A percentile compares a stretch with the other conserved stretches of the same genome.
Conservation (phyloP, 2,329 filamentous ascomycete genomes). For the Fusarium fujikuroi region DNA sequence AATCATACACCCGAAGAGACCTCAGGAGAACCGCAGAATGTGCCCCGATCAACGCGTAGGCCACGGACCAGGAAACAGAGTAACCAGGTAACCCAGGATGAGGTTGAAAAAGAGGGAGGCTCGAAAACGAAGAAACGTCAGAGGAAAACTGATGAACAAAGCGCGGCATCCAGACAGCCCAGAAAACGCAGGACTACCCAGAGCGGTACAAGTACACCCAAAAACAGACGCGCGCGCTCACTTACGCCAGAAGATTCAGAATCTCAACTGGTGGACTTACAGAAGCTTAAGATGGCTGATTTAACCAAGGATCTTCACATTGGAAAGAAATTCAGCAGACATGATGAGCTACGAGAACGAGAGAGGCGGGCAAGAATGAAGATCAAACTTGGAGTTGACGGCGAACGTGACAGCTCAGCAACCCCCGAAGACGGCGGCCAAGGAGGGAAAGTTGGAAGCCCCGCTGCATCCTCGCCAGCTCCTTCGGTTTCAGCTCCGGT, state of each 20-base stretch:
- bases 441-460: slow-evolving; percentile 36
- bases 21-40: slow-evolving; percentile 9
- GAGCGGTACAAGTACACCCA: slow-evolving; percentile 41
- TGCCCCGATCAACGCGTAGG: slow-evolving; percentile 21
- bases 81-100: slow-evolving; percentile 19
- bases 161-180: slow-evolving; percentile 32
- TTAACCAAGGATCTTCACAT: slow-evolving; percentile 75
- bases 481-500: slow-evolving; percentile 43
- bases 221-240: slow-evolving; percentile 56
- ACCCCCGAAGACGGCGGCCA: slow-evolving; percentile 34
- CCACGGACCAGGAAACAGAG: slow-evolving; percentile 34
- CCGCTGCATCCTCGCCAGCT: slow-evolving; percentile 39
- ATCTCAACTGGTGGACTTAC: slow-evolving; percentile 70
- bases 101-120: slow-evolving; percentile 30
- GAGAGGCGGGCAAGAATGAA: slow-evolving; percentile 60
- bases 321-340: slow-evolving; percentile 79
- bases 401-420: slow-evolving; percentile 36
- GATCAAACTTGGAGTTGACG: slow-evolving; percentile 45
- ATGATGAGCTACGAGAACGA: slow-evolving; percentile 76
- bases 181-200: slow-evolving; percentile 45
- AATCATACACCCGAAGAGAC: slow-evolving; percentile 18
- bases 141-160: slow-evolving; percentile 44
- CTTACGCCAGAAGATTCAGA: slow-evolving; percentile 73
- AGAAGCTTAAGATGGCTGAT: slow-evolving; percentile 76
- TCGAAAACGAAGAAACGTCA: slow-evolving; percentile 49